Conservation (phyloP, 2,329 filamentous ascomycete species). For the Aspergillus glaucus region DNA sequence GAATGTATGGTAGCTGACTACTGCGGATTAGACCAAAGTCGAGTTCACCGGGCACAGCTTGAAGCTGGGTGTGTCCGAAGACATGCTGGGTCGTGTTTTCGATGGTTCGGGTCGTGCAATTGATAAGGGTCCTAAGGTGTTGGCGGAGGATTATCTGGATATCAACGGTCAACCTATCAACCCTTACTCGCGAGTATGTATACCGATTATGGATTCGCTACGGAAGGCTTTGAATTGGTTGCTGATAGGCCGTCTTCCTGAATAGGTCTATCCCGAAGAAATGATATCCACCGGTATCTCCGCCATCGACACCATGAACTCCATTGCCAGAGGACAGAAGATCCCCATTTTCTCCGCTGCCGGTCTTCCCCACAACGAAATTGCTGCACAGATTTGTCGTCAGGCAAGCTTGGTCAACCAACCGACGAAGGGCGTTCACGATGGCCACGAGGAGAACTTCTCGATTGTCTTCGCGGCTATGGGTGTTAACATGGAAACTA, state of each 20-base stretch:
- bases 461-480: conserved; percentile 99
- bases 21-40: conserved; percentile 68
- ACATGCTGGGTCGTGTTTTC: conserved; percentile 98
- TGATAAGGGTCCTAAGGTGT: conserved; percentile 96
- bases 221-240: not conserved
- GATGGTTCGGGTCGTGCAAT: conserved; percentile 97
- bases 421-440: conserved; percentile 92
- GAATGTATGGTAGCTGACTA: conserved; percentile 15
- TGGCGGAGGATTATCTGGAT: conserved; percentile 96
- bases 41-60: conserved; percentile 95
- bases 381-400: conserved; percentile 96
- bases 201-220: not conserved
- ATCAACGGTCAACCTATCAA: conserved; percentile 99
- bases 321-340: conserved; percentile 96
- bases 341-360: conserved; percentile 98
- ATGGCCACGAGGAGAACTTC: conserved; percentile 98
- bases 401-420: conserved; percentile 88
- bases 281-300: conserved; percentile 99
- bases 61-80: conserved; percentile 97
- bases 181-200: conserved; percentile 79
- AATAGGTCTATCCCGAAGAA: conserved; percentile 92
- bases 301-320: conserved; percentile 97
- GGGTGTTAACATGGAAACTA: conserved; percentile 99
- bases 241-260: not conserved
- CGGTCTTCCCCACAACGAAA: conserved; percentile 98